Percentiles rank a stretch among this genome's conserved stretches.
Conservation (phyloP, 805 yeast species). For the Cyberlindnera suaveolens region DNA sequence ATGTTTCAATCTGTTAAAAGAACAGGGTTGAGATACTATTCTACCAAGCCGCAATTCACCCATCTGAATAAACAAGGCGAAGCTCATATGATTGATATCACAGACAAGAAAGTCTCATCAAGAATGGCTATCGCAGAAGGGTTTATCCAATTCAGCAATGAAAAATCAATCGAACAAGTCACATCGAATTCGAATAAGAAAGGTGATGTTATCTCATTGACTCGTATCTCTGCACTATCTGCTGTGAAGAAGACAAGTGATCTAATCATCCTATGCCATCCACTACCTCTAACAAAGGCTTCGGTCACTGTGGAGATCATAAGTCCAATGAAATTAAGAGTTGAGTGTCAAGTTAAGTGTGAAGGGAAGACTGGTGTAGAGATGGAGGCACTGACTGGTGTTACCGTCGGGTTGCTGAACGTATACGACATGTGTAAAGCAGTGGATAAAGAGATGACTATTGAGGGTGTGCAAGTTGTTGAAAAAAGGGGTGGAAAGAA, state of each 20-base stretch:
- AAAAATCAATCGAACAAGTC: slow-evolving; percentile 27
- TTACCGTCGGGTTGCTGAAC: slow-evolving; percentile 36
- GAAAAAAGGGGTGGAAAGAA: slow-evolving; percentile 40
- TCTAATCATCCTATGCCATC: slow-evolving; percentile 47
- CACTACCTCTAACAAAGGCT: slow-evolving; percentile 37
- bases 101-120: slow-evolving; percentile 32
- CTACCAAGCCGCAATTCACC: slow-evolving; percentile 21
- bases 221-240: slow-evolving; percentile 47
- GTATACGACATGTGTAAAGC: slow-evolving; percentile 57
- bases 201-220: slow-evolving; percentile 44
- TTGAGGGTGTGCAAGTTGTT: slow-evolving; percentile 31
- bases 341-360: slow-evolving; percentile 36
- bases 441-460: slow-evolving; percentile 42
- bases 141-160: slow-evolving; percentile 32
- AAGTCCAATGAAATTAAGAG: slow-evolving; percentile 22
- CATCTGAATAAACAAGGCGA: slow-evolving; percentile 37
- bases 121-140: slow-evolving; percentile 42
- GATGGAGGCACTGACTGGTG: slow-evolving; percentile 50
- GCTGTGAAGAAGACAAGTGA: slow-evolving; percentile 42
- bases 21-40: not conserved
- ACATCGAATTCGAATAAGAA: slow-evolving; percentile 35
- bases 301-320: slow-evolving; percentile 26
- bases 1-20: not conserved
- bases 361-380: slow-evolving; percentile 51
- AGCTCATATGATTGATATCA: slow-evolving; percentile 44